A percentile compares a stretch with the other conserved stretches of the same genome.
Conservation (phyloP, 768 basidiomycete genomes). For the Mycena vulgaris region DNA sequence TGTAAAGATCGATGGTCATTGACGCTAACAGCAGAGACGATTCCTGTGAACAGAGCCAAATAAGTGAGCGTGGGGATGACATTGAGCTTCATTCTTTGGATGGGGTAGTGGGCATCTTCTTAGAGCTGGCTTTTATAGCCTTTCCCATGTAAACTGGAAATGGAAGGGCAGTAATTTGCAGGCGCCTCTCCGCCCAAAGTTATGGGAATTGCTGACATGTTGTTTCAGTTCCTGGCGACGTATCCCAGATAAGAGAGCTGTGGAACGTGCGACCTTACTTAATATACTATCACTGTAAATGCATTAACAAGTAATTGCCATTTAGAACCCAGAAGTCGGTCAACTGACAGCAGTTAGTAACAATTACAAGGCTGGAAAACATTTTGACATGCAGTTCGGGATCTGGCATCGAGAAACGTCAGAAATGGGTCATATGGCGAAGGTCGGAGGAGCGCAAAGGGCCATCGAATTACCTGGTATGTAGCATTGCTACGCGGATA, state of each 20-base stretch:
- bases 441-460: too few species aligned
- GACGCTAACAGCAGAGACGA: neutral
- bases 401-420: too few species aligned
- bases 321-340: neutral
- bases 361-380: too few species aligned
- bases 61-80: neutral
- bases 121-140: neutral
- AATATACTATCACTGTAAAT: too few species aligned
- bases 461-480: too few species aligned
- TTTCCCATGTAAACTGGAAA: too few species aligned
- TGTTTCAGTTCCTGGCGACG: neutral
- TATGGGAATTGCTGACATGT: neutral
- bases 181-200: neutral
- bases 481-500: too few species aligned
- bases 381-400: too few species aligned
- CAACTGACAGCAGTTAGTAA: too few species aligned
- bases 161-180: too few species aligned
- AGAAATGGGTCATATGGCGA: too few species aligned
- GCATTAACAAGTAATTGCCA: neutral
- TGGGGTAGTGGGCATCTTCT: neutral
- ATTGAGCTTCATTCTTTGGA: slow-evolving; percentile 3
- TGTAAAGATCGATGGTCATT: neutral
- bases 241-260: neutral
- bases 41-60: neutral
- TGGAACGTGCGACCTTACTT: too few species aligned